Evolutionary conservation across 2,329 filamentous ascomycete genomes (phyloP).

Genomic region (Paecilomyces dactylethromorphus): DNA sequence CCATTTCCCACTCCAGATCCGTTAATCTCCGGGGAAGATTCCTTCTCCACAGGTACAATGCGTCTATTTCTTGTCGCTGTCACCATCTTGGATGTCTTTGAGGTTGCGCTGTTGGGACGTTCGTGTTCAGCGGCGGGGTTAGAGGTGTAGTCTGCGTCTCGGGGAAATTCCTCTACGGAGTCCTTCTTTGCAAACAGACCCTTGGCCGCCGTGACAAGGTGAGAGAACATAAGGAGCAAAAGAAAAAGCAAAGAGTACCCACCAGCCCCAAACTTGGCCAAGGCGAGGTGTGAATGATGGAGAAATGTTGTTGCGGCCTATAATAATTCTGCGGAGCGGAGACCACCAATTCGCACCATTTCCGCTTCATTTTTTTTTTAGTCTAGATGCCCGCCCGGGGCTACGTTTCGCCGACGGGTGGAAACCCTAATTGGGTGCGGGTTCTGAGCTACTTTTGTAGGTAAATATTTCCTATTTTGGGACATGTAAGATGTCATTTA

Average conservation of each 20-base stretch:
- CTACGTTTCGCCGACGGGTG: slow-evolving; percentile 14
- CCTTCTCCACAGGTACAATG: slow-evolving; percentile 11
- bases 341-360: slow-evolving; percentile 4
- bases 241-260: slow-evolving; percentile 1
- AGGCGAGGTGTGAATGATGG: background rate
- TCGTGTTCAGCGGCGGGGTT: slow-evolving; percentile 7
- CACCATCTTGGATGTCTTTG: slow-evolving; percentile 25
- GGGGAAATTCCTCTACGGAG: slow-evolving; percentile 11
- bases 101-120: slow-evolving; percentile 5
- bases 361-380: background rate
- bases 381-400: slow-evolving; percentile 7
- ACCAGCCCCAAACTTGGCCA: slow-evolving; percentile 1
- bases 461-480: background rate
- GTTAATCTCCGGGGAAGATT: slow-evolving; percentile 10
- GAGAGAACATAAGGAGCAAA: slow-evolving; percentile 32
- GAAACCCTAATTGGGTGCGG: slow-evolving; percentile 1
- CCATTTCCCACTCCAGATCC: slow-evolving; percentile 13
- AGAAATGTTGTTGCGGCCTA: slow-evolving; percentile 13
- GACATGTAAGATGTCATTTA: background rate
- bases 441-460: background rate
- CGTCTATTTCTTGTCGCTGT: slow-evolving; percentile 24
- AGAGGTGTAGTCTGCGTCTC: slow-evolving; percentile 5
- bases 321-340: slow-evolving; percentile 2
- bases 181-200: slow-evolving; percentile 32
- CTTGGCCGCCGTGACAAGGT: slow-evolving; percentile 36